These are phyloP conservation scores for Lentinula raphanica DNA, from an alignment of 768 basidiomycete genomes.

Conservation along the genomic window DNA sequence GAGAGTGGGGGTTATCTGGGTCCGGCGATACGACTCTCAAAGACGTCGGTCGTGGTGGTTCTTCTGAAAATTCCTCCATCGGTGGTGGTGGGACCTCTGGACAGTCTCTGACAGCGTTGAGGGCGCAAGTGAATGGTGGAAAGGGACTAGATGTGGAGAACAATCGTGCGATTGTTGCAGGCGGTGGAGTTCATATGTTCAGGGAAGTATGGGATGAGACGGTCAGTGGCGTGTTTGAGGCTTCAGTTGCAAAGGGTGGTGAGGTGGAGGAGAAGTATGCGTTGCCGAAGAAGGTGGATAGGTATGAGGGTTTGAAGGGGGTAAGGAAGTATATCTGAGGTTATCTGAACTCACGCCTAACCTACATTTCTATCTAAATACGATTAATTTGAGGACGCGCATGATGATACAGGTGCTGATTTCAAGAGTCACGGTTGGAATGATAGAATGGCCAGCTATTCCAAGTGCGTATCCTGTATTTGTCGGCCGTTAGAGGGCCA, in stretches of 20 bases:
- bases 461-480: too few relatives aligned
- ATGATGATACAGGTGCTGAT: too few relatives aligned
- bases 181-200: slow-evolving; percentile 83
- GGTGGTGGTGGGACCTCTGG: neutral
- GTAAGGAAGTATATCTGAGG: slow-evolving; percentile 37
- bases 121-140: slow-evolving; percentile 1
- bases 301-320: slow-evolving; percentile 48
- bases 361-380: neutral
- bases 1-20: slow-evolving; percentile 47
- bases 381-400: too few relatives aligned
- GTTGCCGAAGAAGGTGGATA: slow-evolving; percentile 45
- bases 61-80: too few relatives aligned
- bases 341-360: neutral
- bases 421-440: too few relatives aligned
- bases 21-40: slow-evolving; percentile 15
- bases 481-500: too few relatives aligned
- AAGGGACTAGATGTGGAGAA: neutral
- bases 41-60: neutral
- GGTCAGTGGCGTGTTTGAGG: slow-evolving; percentile 58
- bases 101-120: neutral
- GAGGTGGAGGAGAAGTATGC: slow-evolving; percentile 53
- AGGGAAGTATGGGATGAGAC: slow-evolving; percentile 68
- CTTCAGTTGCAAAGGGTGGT: slow-evolving; percentile 20
- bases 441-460: too few relatives aligned
- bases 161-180: slow-evolving; percentile 16